Percentiles rank a stretch among this genome's conserved stretches.
Conservation (phyloP, 176 grass and related monocot species). For the Zoysia pacifica region DNA sequence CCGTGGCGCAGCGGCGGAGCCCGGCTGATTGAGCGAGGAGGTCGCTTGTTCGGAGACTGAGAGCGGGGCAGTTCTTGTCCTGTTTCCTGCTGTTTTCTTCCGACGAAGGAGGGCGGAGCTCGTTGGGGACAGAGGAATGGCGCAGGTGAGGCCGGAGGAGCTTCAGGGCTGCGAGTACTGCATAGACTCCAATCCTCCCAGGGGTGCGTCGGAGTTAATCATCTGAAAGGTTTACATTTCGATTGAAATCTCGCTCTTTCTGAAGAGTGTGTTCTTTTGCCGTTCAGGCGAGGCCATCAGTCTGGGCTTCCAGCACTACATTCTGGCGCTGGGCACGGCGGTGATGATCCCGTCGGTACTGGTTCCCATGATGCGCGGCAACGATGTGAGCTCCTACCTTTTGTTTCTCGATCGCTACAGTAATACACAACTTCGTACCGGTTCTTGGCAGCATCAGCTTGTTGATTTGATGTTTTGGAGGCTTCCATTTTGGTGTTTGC, state of each 20-base stretch:
- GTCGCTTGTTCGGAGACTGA: not conserved
- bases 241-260: slow-evolving; percentile 26
- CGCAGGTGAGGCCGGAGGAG: slow-evolving; percentile 74
- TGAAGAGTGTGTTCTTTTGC: slow-evolving; percentile 11
- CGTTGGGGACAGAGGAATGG: slow-evolving; percentile 24
- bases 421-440: not conserved
- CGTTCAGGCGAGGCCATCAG: slow-evolving; percentile 79
- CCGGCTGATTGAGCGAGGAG: slow-evolving; percentile 11
- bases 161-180: slow-evolving; percentile 95
- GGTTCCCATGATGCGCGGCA: slow-evolving; percentile 89
- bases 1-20: not conserved
- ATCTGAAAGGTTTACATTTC: not conserved
- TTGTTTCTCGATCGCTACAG: not conserved
- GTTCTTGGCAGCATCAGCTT: not conserved
- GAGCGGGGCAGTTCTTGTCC: not conserved
- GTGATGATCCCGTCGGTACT: slow-evolving; percentile 89
- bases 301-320: slow-evolving; percentile 93
- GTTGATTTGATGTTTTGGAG: slow-evolving; percentile 23
- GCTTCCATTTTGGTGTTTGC: slow-evolving; percentile 10
- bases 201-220: slow-evolving; percentile 51
- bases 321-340: slow-evolving; percentile 80
- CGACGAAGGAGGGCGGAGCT: not conserved
- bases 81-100: not conserved
- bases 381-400: slow-evolving; percentile 54
- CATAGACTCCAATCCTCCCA: slow-evolving; percentile 93